Evolutionary conservation across 1,284 basidiomycete genomes (phyloP).

Genomic region (Puccinia horiana): DNA sequence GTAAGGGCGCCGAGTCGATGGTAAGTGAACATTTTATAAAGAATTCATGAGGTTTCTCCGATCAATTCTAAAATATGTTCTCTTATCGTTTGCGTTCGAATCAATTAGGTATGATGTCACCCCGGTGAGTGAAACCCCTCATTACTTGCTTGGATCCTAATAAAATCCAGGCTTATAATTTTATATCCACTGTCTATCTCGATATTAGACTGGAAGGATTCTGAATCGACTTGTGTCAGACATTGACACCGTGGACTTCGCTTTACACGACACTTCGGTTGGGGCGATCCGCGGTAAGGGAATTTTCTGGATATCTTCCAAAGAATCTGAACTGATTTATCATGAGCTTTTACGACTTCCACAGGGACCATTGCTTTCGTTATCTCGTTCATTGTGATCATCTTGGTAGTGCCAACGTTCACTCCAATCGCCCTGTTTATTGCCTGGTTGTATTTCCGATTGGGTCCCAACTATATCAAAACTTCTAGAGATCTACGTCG

Average conservation of each 20-base stretch:
- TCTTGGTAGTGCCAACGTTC: slow-evolving; percentile 61
- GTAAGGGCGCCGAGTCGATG: slow-evolving; percentile 55
- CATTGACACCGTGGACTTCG: slow-evolving; percentile 49
- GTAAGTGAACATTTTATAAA: background rate
- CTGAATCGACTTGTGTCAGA: slow-evolving; percentile 47
- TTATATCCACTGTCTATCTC: background rate
- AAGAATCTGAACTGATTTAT: background rate
- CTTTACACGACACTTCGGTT: slow-evolving; percentile 62
- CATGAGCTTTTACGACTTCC: background rate
- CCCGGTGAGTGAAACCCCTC: slow-evolving; percentile 8
- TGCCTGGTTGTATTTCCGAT: slow-evolving; percentile 46
- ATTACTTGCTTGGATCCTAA: background rate
- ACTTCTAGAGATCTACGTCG: slow-evolving; percentile 54
- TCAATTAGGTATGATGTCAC: slow-evolving; percentile 43
- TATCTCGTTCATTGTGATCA: slow-evolving; percentile 55
- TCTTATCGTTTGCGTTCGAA: background rate
- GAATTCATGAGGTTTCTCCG: background rate
- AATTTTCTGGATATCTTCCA: background rate
- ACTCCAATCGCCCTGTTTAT: slow-evolving; percentile 40
- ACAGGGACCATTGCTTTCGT: slow-evolving; percentile 66
- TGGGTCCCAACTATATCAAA: slow-evolving; percentile 46
- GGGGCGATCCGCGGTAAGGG: slow-evolving; percentile 62
- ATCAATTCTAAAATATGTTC: background rate
- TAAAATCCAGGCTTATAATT: background rate
- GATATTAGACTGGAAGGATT: slow-evolving; percentile 45